Conservation (phyloP, 805 yeast genomes). For the Metschnikowia arizonensis region DNA sequence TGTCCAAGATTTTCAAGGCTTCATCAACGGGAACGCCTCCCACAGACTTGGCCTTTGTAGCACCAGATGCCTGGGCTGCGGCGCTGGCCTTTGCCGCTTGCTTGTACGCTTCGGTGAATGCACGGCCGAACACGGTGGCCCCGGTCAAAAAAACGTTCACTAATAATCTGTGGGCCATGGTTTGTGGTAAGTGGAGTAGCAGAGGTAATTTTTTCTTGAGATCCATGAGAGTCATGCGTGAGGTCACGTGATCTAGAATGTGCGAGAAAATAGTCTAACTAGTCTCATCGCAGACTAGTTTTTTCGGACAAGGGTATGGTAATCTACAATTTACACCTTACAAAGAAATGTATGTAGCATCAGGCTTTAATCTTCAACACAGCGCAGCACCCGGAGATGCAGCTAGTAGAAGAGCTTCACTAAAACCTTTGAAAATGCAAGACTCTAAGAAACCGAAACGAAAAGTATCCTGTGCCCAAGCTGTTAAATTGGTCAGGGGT, state of each 20-base stretch:
- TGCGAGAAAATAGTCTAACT: no score
- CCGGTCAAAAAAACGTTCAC: conserved; percentile 91
- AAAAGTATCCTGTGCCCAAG: conserved; percentile 65
- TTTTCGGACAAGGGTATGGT: no score
- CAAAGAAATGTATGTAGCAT: conserved; percentile 41
- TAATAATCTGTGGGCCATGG: conserved; percentile 84
- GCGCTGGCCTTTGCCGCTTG: conserved; percentile 96
- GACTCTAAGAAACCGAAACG: conserved; percentile 75
- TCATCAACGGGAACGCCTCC: conserved; percentile 85
- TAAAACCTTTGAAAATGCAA: conserved; percentile 31
- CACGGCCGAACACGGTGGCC: conserved; percentile 92
- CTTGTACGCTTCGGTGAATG: conserved; percentile 93
- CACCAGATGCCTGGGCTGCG: conserved; percentile 37
- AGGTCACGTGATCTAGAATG: not conserved
- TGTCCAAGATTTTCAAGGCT: conserved; percentile 84
- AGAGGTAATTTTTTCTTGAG: not conserved
- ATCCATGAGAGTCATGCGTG: conserved; percentile 4
- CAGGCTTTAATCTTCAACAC: conserved; percentile 45
- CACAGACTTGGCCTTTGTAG: conserved; percentile 47
- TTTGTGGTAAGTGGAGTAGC: not conserved
- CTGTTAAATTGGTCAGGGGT: conserved; percentile 66
- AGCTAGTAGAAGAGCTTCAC: conserved; percentile 30
- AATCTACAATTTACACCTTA: not conserved
- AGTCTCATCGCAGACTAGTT: no score
- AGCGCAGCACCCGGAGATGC: conserved; percentile 21